Percentiles rank a stretch among this genome's conserved stretches.
These are phyloP conservation scores for Penicillium nucicola DNA, from an alignment of 495 filamentous ascomycete species.

Conservation along the genomic window DNA sequence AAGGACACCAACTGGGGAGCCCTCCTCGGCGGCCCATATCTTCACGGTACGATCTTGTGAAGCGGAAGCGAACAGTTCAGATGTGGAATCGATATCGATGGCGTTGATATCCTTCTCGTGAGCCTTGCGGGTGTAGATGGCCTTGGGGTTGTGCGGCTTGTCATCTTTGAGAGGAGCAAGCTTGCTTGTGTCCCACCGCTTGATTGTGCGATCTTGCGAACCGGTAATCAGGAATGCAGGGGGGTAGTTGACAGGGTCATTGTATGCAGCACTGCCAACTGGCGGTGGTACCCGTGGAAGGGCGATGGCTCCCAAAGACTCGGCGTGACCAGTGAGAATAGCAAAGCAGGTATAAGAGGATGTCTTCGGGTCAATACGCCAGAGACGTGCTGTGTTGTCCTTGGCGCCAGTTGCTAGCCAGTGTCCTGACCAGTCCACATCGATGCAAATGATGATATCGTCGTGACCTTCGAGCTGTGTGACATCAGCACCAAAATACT, in stretches of 20 bases:
- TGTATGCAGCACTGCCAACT: constrained; percentile 58
- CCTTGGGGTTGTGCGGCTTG: constrained; percentile 45
- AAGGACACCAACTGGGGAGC: constrained; percentile 84
- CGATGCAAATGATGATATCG: constrained; percentile 92
- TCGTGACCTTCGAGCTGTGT: constrained; percentile 82
- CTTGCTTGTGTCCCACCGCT: constrained; percentile 74
- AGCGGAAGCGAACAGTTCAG: constrained; percentile 81
- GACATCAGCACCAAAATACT: constrained; percentile 86
- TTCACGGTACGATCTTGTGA: constrained; percentile 96
- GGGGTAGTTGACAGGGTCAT: constrained; percentile 69
- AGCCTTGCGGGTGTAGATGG: constrained; percentile 81
- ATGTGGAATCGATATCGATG: constrained; percentile 69
- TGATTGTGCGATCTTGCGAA: constrained; percentile 91
- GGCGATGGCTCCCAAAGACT: constrained; percentile 89
- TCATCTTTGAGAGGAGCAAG: constrained; percentile 33
- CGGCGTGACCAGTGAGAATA: constrained; percentile 84
- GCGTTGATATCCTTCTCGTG: constrained; percentile 99
- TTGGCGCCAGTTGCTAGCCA: constrained; percentile 97
- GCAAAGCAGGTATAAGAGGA: constrained; percentile 75
- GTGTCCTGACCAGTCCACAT: constrained; percentile 91
- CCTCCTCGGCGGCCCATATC: constrained; percentile 86
- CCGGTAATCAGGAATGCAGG: constrained; percentile 84
- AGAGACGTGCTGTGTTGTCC: constrained; percentile 90
- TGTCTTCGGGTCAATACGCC: constrained; percentile 77
- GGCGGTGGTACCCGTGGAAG: constrained; percentile 67